phyloP scores from a whole-genome alignment of 2,329 filamentous ascomycete species.

The Didymella pomorum region DNA sequence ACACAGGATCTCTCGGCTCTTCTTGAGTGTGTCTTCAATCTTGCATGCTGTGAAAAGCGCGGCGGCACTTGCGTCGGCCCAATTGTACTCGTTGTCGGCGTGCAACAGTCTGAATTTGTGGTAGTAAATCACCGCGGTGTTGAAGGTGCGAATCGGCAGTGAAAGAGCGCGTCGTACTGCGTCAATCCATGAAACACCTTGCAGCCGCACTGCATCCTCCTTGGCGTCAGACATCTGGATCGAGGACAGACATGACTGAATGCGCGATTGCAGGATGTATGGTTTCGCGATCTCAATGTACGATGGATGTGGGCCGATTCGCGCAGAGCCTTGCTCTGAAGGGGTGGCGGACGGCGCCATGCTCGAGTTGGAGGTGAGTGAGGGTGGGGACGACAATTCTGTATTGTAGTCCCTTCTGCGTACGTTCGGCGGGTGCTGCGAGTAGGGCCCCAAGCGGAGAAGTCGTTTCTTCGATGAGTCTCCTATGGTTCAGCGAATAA shows the following conservation, averaged over 20 bases:
- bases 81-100: conserved; percentile 85
- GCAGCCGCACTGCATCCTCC: conserved; percentile 81
- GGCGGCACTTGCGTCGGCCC: conserved; percentile 83
- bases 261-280: conserved; percentile 82
- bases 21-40: conserved; percentile 97
- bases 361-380: conserved; percentile 6
- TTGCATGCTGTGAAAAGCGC: conserved; percentile 94
- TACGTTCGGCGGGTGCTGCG: conserved; percentile 9
- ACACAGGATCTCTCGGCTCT: conserved; percentile 90
- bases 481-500: conserved; percentile 9
- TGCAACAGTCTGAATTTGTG: conserved; percentile 91
- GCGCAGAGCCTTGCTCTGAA: conserved; percentile 33
- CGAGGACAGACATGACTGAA: conserved; percentile 75
- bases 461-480: conserved; percentile 13
- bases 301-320: conserved; percentile 65
- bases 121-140: conserved; percentile 90
- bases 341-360: conserved; percentile 46
- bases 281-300: conserved; percentile 72
- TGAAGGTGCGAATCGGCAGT: conserved; percentile 88
- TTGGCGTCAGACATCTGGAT: conserved; percentile 77
- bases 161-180: conserved; percentile 79
- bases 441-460: conserved; percentile 17
- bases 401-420: conserved; percentile 2
- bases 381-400: not conserved
- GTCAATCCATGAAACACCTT: conserved; percentile 89